These are phyloP conservation scores for Urostyla sp. DNA, from an alignment of 73 alveolate genomes.

Conservation along the genomic window DNA sequence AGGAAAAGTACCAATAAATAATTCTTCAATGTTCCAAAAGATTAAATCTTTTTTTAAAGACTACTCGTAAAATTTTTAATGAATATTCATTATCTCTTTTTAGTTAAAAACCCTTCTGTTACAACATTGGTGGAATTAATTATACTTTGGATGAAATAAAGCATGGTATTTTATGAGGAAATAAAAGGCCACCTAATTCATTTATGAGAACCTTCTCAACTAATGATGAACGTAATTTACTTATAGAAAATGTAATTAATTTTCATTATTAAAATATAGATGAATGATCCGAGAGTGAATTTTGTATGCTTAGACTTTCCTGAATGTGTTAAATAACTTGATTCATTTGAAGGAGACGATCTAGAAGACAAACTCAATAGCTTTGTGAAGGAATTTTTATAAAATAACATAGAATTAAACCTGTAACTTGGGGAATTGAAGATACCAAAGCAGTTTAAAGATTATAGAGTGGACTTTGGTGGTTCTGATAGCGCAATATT, in stretches of 20 bases:
- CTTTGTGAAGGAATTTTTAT: slow-evolving; percentile 42
- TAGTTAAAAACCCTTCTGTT: slow-evolving; percentile 58
- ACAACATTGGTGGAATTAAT: slow-evolving; percentile 64
- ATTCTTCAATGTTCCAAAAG: no score
- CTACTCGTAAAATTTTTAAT: no score
- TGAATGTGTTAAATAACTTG: no score
- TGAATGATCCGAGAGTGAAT: no score
- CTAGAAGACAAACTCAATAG: neutral
- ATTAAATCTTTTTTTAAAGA: no score
- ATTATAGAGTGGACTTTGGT: slow-evolving; percentile 61
- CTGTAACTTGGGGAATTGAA: slow-evolving; percentile 34
- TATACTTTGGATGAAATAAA: slow-evolving; percentile 79
- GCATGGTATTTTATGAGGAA: slow-evolving; percentile 90
- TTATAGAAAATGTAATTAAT: slow-evolving; percentile 23
- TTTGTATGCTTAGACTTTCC: no score
- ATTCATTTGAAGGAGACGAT: neutral
- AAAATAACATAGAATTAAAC: slow-evolving; percentile 44
- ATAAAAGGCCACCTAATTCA: slow-evolving; percentile 62
- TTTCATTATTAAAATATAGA: no score
- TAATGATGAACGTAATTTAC: slow-evolving; percentile 22
- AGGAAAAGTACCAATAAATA: neutral
- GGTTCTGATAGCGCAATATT: slow-evolving; percentile 30
- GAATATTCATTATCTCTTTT: neutral
- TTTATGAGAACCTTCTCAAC: slow-evolving; percentile 17
- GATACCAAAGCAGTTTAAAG: slow-evolving; percentile 48